phyloP scores from a whole-genome alignment of 2,329 filamentous ascomycete species.

The Chrysoporthe deuterocubensis region DNA sequence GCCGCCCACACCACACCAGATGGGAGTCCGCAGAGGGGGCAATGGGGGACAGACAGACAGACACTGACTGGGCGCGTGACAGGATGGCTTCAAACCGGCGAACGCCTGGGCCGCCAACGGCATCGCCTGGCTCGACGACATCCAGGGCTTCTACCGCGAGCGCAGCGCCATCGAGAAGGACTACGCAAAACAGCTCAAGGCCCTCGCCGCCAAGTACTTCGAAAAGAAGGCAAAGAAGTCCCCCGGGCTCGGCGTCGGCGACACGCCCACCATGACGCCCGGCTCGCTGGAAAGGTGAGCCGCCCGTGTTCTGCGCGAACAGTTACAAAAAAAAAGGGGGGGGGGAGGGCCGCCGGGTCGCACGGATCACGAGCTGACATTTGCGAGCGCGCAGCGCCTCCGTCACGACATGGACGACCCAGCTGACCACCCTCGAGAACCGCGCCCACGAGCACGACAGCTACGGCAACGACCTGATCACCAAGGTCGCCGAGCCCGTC shows the following conservation, averaged over 20 bases:
- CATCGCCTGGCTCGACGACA: slow-evolving; percentile 93
- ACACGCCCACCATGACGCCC: slow-evolving; percentile 89
- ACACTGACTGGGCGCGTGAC: slow-evolving; percentile 29
- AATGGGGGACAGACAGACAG: neutral
- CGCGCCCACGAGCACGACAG: slow-evolving; percentile 88
- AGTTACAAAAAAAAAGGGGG: too few species aligned
- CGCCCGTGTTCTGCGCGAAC: neutral
- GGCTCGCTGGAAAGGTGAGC: slow-evolving; percentile 85
- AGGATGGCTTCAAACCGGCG: slow-evolving; percentile 97
- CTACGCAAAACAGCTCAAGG: slow-evolving; percentile 85
- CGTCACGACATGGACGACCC: slow-evolving; percentile 94
- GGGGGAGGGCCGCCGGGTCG: neutral
- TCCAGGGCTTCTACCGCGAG: slow-evolving; percentile 97
- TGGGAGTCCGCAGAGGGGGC: slow-evolving; percentile 1
- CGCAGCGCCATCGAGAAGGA: slow-evolving; percentile 94
- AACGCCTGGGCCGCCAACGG: slow-evolving; percentile 89
- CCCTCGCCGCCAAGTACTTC: slow-evolving; percentile 92
- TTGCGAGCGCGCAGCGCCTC: slow-evolving; percentile 67
- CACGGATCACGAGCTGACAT: slow-evolving; percentile 26
- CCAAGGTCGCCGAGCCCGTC: slow-evolving; percentile 83
- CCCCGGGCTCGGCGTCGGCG: slow-evolving; percentile 86
- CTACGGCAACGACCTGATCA: slow-evolving; percentile 77
- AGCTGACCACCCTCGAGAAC: slow-evolving; percentile 86
- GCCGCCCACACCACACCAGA: slow-evolving; percentile 30
- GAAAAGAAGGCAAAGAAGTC: slow-evolving; percentile 92